Percentiles rank a stretch among this genome's conserved stretches.
phyloP scores from a whole-genome alignment of 495 filamentous ascomycete genomes.

The Aspergillus haitiensis region DNA sequence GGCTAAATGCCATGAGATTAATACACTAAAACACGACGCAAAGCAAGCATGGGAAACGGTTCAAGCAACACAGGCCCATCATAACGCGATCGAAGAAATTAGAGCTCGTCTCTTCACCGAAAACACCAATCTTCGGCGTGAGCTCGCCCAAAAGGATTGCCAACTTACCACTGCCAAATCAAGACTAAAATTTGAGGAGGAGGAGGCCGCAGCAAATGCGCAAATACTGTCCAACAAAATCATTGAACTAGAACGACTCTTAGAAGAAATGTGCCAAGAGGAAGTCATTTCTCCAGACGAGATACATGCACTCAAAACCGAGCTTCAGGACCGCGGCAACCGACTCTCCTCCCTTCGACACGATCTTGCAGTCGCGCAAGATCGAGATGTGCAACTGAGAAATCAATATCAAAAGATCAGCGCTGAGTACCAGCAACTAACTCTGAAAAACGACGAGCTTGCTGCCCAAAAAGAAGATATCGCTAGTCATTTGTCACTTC shows the following conservation, averaged over 20 bases:
- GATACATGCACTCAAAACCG: conserved; percentile 1
- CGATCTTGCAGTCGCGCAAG: not conserved
- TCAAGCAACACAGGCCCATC: conserved; percentile 5
- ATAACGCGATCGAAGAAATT: not conserved
- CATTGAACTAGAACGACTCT: conserved; percentile 1
- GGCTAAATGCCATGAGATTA: not conserved
- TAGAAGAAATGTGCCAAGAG: not conserved
- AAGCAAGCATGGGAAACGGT: conserved; percentile 8
- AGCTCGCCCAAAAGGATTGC: conserved; percentile 1
- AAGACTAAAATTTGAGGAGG: not conserved
- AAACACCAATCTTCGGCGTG: not conserved
- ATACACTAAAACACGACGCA: not conserved
- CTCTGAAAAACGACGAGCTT: not conserved
- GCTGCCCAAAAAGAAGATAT: not conserved
- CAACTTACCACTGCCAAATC: not conserved
- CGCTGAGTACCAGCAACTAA: not conserved
- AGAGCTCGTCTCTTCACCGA: not conserved
- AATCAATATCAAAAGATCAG: not conserved
- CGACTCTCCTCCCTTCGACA: not conserved
- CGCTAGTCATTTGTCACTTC: not conserved
- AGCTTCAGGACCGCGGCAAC: conserved; percentile 6
- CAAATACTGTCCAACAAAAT: not conserved
- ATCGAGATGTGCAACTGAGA: not conserved
- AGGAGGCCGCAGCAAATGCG: not conserved
- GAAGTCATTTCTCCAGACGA: not conserved